phyloP scores from a whole-genome alignment of 2,329 filamentous ascomycete genomes.

The Dactylellina leptospora region DNA sequence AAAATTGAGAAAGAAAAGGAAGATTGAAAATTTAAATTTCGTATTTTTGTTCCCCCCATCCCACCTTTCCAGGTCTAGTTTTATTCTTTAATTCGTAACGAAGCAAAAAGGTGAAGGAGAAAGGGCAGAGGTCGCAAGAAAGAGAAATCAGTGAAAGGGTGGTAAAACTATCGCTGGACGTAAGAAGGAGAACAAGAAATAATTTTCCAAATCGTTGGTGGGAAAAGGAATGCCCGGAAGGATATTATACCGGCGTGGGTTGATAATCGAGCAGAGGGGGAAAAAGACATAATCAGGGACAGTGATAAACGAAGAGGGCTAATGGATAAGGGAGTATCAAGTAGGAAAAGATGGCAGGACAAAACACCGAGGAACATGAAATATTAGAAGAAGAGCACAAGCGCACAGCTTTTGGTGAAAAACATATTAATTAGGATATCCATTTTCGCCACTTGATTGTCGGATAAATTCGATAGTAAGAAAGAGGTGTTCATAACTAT shows the following conservation, averaged over 20 bases:
- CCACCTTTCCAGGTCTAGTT: conserved; percentile 44
- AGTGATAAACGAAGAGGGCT: conserved; percentile 50
- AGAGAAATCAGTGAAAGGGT: neutral
- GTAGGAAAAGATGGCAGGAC: conserved; percentile 31
- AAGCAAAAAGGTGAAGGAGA: conserved; percentile 12
- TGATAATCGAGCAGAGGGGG: conserved; percentile 35
- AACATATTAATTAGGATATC: conserved; percentile 25
- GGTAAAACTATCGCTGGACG: conserved; percentile 39
- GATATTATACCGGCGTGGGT: conserved; percentile 37
- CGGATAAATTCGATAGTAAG: conserved; percentile 3
- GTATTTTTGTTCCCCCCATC: conserved; percentile 29
- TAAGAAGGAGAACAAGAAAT: conserved; percentile 15
- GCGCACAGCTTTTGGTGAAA: conserved; percentile 21
- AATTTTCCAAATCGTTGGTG: conserved; percentile 21
- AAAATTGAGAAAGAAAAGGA: neutral
- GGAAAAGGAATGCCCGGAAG: conserved; percentile 19
- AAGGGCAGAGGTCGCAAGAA: neutral
- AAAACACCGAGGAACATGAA: conserved; percentile 43
- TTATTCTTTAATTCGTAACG: conserved; percentile 29
- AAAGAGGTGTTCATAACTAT: neutral
- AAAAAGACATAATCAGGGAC: conserved; percentile 42
- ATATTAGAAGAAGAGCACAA: conserved; percentile 15
- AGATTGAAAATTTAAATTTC: neutral
- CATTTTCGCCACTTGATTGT: conserved; percentile 7
- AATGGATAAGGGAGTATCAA: conserved; percentile 18